Base-by-base conservation (phyloP, 2,329 filamentous ascomycete genomes). In the Pestalotiopsis sp. region DNA sequence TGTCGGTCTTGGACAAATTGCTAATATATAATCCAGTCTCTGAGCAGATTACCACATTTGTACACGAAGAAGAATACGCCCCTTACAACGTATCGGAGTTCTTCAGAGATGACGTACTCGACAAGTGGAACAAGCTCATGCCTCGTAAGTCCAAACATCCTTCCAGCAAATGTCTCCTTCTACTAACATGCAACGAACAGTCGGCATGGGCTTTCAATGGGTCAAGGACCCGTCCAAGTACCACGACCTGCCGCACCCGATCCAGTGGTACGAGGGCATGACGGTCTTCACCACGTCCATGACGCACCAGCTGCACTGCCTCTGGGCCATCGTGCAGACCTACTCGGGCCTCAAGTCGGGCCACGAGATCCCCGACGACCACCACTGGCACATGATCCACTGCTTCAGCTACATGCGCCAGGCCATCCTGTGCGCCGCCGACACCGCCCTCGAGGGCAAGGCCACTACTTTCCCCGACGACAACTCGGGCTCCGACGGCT, bases 401-500 rank as follows among this genome's bases (percentile, higher is more conserved):
- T 85, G 83, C 77, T 83, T 84, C 74, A 80, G 82, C 72, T 85
- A 85, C 73, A 79, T 85, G 75, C 77, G 83, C 12, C 81, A 85
- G 73, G 81, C 81, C 52, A 81, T 85, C 69, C 80, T 84, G 78
- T 85, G 83, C 74, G 79, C 76, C 36, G 80, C 81, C 65, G 83
- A 85, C 69, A 83, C 82, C 69, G 82, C 82, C 1, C 74, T 84
- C 60, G 83, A 85, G 75, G 82, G 82, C 45, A 78, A 80, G 14
- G 81, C 83, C 73, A 84, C 82, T 2, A 84, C 82, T 1, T 84
- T 84, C 68, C 82, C 82, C 1, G 81, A 83, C 68, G 78, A 84
- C 71, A 84, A 83, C 63, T 80, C 80, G 12, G 82, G 82, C 2
- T 81, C 80, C 2, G 82, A 84, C 67, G 83, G 82, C 6, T 84